A percentile compares a stretch with the other conserved stretches of the same genome.
These are phyloP conservation scores for Wickerhamiella lipophila DNA, from an alignment of 805 yeast species.

Conservation along the genomic window DNA sequence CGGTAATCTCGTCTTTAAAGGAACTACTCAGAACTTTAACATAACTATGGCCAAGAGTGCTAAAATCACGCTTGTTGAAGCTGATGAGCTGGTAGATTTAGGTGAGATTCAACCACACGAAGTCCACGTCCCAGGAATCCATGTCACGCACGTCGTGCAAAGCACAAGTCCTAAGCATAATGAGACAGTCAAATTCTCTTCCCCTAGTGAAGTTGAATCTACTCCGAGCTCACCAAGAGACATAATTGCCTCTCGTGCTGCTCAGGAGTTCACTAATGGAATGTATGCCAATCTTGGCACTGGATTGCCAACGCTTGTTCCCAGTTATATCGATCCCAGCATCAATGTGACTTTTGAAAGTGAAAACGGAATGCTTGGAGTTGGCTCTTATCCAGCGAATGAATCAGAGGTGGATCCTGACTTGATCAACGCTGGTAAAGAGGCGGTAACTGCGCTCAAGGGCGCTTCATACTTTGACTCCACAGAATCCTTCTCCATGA, in stretches of 20 bases:
- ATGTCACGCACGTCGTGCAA: slow-evolving; percentile 33
- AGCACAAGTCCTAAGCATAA: slow-evolving; percentile 33
- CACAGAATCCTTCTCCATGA: slow-evolving; percentile 41
- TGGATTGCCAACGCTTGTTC: slow-evolving; percentile 41
- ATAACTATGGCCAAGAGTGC: slow-evolving; percentile 36
- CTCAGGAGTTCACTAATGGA: slow-evolving; percentile 36
- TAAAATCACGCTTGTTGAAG: slow-evolving; percentile 37
- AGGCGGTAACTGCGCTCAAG: slow-evolving; percentile 35
- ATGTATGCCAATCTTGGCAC: slow-evolving; percentile 37
- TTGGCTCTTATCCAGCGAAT: slow-evolving; percentile 35
- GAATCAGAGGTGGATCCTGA: slow-evolving; percentile 38
- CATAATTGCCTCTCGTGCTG: slow-evolving; percentile 33
- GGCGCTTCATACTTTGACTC: slow-evolving; percentile 41
- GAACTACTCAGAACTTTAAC: slow-evolving; percentile 38
- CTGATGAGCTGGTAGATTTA: slow-evolving; percentile 37
- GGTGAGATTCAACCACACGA: slow-evolving; percentile 36
- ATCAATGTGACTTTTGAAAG: slow-evolving; percentile 35
- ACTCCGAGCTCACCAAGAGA: slow-evolving; percentile 21
- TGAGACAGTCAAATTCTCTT: not conserved
- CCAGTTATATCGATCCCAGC: slow-evolving; percentile 30
- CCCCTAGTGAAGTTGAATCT: slow-evolving; percentile 1
- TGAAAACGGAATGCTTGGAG: slow-evolving; percentile 39
- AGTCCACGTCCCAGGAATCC: slow-evolving; percentile 38
- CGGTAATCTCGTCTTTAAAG: slow-evolving; percentile 39
- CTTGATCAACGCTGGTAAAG: slow-evolving; percentile 40